A percentile compares a stretch with the other conserved stretches of the same genome.
These are phyloP conservation scores for Nemania bipapillata DNA, from an alignment of 2,329 filamentous ascomycete species.

Conservation along the genomic window DNA sequence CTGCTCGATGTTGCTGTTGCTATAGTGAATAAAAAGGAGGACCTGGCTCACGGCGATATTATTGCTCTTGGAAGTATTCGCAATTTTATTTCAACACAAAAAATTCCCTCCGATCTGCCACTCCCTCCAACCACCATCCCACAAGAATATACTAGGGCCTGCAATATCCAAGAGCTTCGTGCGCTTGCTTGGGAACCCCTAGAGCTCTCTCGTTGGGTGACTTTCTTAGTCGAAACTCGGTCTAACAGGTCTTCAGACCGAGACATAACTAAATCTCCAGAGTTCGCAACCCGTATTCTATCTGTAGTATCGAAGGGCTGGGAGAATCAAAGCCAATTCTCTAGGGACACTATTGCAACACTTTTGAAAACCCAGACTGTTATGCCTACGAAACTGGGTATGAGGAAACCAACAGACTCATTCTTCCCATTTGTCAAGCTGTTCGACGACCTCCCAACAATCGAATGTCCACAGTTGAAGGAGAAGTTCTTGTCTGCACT, in stretches of 20 bases:
- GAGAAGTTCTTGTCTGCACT: slow-evolving; percentile 87
- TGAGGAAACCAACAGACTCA: slow-evolving; percentile 84
- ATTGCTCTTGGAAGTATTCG: slow-evolving; percentile 80
- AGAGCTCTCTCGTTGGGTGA: slow-evolving; percentile 85
- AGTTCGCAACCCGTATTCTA: slow-evolving; percentile 81
- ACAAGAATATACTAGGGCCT: slow-evolving; percentile 79
- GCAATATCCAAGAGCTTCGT: slow-evolving; percentile 75
- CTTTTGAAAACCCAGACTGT: slow-evolving; percentile 75
- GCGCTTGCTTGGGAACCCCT: slow-evolving; percentile 87
- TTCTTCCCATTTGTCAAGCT: slow-evolving; percentile 95
- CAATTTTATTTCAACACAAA: slow-evolving; percentile 78
- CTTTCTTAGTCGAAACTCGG: slow-evolving; percentile 78
- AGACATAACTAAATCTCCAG: slow-evolving; percentile 75
- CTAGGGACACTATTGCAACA: slow-evolving; percentile 72
- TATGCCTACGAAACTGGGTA: slow-evolving; percentile 90
- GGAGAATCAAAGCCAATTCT: slow-evolving; percentile 77
- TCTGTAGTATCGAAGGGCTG: slow-evolving; percentile 87
- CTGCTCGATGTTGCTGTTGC: slow-evolving; percentile 85
- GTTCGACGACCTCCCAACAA: slow-evolving; percentile 90
- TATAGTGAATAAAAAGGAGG: slow-evolving; percentile 68
- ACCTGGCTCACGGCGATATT: slow-evolving; percentile 70
- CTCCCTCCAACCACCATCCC: slow-evolving; percentile 85
- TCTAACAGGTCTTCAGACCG: slow-evolving; percentile 69
- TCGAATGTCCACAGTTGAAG: slow-evolving; percentile 82
- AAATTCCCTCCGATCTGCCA: slow-evolving; percentile 83